Base-by-base conservation (phyloP, 2,329 filamentous ascomycete species). In the Pezicula carpinea region DNA sequence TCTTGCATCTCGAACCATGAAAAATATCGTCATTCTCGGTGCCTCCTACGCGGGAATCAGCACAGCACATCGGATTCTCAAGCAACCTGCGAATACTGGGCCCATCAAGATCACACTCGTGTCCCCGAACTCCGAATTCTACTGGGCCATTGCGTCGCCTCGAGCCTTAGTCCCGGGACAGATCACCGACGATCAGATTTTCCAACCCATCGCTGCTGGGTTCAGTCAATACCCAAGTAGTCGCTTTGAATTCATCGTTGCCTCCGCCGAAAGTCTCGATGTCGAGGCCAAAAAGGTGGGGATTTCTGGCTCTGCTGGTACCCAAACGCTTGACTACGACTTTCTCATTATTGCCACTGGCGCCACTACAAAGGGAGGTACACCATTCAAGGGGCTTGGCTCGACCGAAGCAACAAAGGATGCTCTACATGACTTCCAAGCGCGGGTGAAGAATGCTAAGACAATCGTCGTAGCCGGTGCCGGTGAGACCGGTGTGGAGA, bases 341-440 rank as follows among this genome's bases (percentile, higher is more conserved):
- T 70, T 69, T 18, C 65, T 82, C 11, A 58, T 83, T 50, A 63
- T 83, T 36, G 76, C 77, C 8, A 82, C 79, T 2, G 79, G 79
- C 6, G 63, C 73, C 3, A 64, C 65, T 22, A 66, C 69, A 26
- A 63, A 57, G 18, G 69, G 66, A 4, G 62, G 59, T 49, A 66
- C 74, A 62, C 76, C 77, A 0, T 80, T 73, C 62, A 81, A 80
- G 60, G 62, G 60, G 17, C 52, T 73, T 8, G 67, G 60, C 4
- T 68, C 68, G 2, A 69, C 70, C 0, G 65, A 71, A 45, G 49
- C 42, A n/a, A 58, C 53, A 1, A 52, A 49, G 15, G 39, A 36
- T 15, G 47, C 35, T 19, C 44, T 64, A 3, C 59, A 62, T 43
- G 40, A 46, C n/a, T 53, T 56, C 15, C 55, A 58, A 26, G 53